These are phyloP conservation scores for Plectosphaerella sp. DNA, from an alignment of 2,329 filamentous ascomycete genomes.

Conservation along the genomic window DNA sequence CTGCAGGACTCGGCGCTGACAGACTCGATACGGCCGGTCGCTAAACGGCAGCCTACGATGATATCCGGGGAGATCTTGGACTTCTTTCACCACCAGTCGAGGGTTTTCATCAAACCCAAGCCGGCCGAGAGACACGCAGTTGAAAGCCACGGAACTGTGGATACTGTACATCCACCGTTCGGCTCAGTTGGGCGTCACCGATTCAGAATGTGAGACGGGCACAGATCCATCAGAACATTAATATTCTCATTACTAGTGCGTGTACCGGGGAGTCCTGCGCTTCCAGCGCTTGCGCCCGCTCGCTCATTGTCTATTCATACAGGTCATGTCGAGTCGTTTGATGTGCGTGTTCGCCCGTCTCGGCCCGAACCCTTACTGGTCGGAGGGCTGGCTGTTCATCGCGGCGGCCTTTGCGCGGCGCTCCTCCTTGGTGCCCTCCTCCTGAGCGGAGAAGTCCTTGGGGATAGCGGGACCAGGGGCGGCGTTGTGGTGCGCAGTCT, in stretches of 20 bases:
- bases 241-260: not conserved
- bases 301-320: constrained; percentile 3
- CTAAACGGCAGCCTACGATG: no score
- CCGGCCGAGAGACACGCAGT: no score
- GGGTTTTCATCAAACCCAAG: no score
- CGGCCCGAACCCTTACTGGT: constrained; percentile 15
- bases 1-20: no score
- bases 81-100: no score
- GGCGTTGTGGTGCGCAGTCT: constrained; percentile 48
- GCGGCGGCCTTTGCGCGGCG: constrained; percentile 59
- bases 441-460: constrained; percentile 44
- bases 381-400: constrained; percentile 50
- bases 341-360: not conserved
- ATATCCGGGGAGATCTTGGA: no score
- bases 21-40: no score
- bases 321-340: constrained; percentile 1
- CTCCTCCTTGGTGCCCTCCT: constrained; percentile 66
- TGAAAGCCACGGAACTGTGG: no score
- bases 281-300: not conserved
- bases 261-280: not conserved
- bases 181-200: not conserved
- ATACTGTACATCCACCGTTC: no score
- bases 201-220: not conserved
- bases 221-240: not conserved
- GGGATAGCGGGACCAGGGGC: constrained; percentile 55